Evolutionary conservation across 441 rosid species (phyloP).

Genomic region (Dalechampia spathulata): DNA sequence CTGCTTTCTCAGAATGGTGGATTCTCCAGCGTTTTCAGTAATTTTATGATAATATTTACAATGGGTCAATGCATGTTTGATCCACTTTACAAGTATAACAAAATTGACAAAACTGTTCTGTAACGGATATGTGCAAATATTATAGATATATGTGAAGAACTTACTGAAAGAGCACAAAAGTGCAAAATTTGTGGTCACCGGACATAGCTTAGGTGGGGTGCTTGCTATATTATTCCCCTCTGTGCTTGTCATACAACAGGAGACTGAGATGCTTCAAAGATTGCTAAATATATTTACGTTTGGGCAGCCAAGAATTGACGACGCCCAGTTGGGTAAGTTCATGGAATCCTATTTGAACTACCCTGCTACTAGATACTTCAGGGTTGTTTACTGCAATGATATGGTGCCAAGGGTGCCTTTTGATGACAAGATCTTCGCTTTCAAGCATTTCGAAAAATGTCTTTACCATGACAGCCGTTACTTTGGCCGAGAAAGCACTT

Average conservation of each 20-base stretch:
- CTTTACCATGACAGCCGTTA: conserved; percentile 10
- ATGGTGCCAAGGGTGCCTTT: conserved; percentile 8
- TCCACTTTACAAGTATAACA: too few relatives aligned
- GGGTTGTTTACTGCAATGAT: conserved; percentile 12
- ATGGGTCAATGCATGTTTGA: too few relatives aligned
- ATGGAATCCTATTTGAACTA: conserved; percentile 6
- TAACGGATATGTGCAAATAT: too few relatives aligned
- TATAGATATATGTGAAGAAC: too few relatives aligned
- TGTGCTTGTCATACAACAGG: background rate
- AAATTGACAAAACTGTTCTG: too few relatives aligned
- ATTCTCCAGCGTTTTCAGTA: background rate
- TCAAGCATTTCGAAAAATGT: conserved; percentile 8
- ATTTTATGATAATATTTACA: background rate
- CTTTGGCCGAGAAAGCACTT: background rate
- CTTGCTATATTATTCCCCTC: conserved; percentile 7
- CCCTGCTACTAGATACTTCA: background rate
- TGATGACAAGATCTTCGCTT: background rate
- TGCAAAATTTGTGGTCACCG: conserved; percentile 7
- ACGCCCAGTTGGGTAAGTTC: background rate
- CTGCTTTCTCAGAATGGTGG: background rate
- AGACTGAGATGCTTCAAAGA: background rate
- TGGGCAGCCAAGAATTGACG: conserved; percentile 9
- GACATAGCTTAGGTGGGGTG: conserved; percentile 12
- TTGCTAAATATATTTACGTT: conserved; percentile 5
- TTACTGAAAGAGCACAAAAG: conserved; percentile 1